Evolutionary conservation across 768 basidiomycete species (phyloP).

Genomic region (Lactarius indigo): DNA sequence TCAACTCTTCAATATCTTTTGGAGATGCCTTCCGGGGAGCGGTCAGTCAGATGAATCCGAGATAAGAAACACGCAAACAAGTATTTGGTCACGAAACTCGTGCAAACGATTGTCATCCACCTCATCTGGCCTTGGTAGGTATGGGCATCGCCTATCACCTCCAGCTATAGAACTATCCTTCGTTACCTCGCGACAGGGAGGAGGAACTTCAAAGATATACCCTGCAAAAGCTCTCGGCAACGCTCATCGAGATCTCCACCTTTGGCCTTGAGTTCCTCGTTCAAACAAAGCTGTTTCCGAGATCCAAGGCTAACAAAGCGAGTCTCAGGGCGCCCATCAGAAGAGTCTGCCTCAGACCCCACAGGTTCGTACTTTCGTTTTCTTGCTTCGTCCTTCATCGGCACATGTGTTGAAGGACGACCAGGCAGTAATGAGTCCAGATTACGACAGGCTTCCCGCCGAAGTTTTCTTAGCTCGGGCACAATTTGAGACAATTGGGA

Average conservation of each 20-base stretch:
- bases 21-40: conserved; percentile 62
- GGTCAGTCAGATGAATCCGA: conserved; percentile 1
- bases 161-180: conserved; percentile 39
- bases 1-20: conserved; percentile 94
- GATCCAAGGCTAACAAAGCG: conserved; percentile 86
- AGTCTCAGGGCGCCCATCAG: conserved; percentile 30
- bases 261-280: conserved; percentile 65
- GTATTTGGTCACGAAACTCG: conserved; percentile 82
- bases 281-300: conserved; percentile 89
- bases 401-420: background rate
- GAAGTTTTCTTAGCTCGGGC: conserved; percentile 77
- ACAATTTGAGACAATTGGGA: conserved; percentile 91
- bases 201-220: conserved; percentile 34
- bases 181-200: background rate
- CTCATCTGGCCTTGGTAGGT: conserved; percentile 59
- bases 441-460: conserved; percentile 34
- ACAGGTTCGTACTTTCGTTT: conserved; percentile 10
- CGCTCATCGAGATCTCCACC: conserved; percentile 78
- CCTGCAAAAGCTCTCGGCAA: conserved; percentile 76
- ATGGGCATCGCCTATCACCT: conserved; percentile 66
- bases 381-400: background rate
- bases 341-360: conserved; percentile 24
- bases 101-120: conserved; percentile 64
- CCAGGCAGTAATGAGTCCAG: background rate
- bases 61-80: conserved; percentile 47